Base-by-base conservation (phyloP, 192 early-diverging fungal genomes). In the Kappamyces sp. region DNA sequence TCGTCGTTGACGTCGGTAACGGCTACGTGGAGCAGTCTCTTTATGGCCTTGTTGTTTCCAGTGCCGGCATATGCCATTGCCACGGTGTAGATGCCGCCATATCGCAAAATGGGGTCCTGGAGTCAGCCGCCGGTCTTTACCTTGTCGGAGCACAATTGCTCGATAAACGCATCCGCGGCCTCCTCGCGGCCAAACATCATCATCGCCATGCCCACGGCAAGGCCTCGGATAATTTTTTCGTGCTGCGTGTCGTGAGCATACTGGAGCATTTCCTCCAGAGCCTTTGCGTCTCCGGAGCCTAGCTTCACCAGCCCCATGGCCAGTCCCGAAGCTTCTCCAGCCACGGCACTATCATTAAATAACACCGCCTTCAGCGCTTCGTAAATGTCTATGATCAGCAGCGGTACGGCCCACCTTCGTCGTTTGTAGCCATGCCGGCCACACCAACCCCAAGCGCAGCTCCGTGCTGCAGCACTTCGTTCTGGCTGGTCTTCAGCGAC, bases 1-100 rank as follows among this genome's bases (percentile, higher is more conserved):
- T 99, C 97, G 61, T 99, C 97, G 66, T 93, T 97, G 44, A 98
- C 97, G 66, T 99, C 97, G 49, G 86, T 89, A 3, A 99, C 97
- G 49, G 97, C 95, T 46, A 99, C 86, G 68, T 99, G 97, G 40
- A 99, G 86, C 53, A 98, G 82, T 35, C 86, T 82, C 36, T 87
- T 83, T 49, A 99, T 92, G 2, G 94, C 95, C 69, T 88, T 90
- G 81, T 99, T 99, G 79, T 89, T 97, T 39, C 93, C 90, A 3
- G 97, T 99, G 37, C 94, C 95, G 62, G 87, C 86, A 73, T 99
- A 99, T 1, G 97, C 97, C 89, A 99, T 89, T 31, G 97, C 91
- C 39, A 97, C 86, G 3, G 91, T 89, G 67, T 96, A 96, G 69
- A 98, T 97, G 40, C 93, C 97, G 67, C 91, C 94, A 76, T 97